Evolutionary conservation across 73 alveolate genomes (phyloP).

Genomic region (Tetrahymena elliotti): DNA sequence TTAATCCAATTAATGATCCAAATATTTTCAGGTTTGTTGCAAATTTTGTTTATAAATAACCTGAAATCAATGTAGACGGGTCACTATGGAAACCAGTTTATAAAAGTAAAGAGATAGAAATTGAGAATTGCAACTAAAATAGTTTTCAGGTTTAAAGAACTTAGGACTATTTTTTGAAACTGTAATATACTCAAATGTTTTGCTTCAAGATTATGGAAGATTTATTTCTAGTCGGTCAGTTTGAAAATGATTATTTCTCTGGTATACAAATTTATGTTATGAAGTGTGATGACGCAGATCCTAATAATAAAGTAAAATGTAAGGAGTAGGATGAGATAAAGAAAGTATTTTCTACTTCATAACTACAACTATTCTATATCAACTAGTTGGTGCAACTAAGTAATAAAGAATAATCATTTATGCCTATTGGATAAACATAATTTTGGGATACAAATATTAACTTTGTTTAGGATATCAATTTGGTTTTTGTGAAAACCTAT

Average conservation of each 20-base stretch:
- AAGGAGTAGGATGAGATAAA: neutral
- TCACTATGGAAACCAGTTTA: neutral
- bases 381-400: neutral
- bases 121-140: neutral
- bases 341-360: neutral
- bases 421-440: neutral
- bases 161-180: neutral
- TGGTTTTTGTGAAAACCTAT: neutral
- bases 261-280: neutral
- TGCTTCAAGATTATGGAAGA: neutral
- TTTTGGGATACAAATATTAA: neutral
- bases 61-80: neutral
- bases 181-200: neutral
- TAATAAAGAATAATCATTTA: neutral
- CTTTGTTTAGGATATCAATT: neutral
- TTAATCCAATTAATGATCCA: neutral
- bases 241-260: neutral
- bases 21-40: neutral
- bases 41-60: neutral
- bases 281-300: neutral
- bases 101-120: neutral
- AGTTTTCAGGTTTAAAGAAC: neutral
- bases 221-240: neutral
- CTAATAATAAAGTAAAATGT: neutral
- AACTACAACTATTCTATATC: neutral